A percentile compares a stretch with the other conserved stretches of the same genome.
Conservation (phyloP, 805 yeast species). For the Nakazawaea ishiwadae region DNA sequence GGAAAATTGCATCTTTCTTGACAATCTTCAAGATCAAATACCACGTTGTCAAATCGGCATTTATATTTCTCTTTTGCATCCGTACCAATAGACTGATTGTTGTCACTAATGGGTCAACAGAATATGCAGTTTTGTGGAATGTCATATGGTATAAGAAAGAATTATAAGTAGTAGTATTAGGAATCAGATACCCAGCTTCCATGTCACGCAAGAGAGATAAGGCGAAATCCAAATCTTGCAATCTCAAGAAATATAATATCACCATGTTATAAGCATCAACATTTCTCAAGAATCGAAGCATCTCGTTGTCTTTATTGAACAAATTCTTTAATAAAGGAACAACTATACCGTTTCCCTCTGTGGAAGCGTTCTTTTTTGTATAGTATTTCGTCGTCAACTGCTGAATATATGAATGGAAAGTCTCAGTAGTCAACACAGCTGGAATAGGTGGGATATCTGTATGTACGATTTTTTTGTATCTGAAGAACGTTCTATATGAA, state of each 20-base stretch:
- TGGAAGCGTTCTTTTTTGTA: slow-evolving; percentile 28
- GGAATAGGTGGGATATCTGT: slow-evolving; percentile 7
- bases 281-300: slow-evolving; percentile 25
- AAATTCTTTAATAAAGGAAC: slow-evolving; percentile 26
- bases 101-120: slow-evolving; percentile 12
- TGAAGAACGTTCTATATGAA: not conserved
- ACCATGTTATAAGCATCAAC: slow-evolving; percentile 30
- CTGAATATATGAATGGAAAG: slow-evolving; percentile 7
- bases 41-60: slow-evolving; percentile 35
- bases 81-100: slow-evolving; percentile 24
- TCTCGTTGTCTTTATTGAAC: slow-evolving; percentile 33
- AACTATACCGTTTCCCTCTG: slow-evolving; percentile 3
- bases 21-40: slow-evolving; percentile 20
- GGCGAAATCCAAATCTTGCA: slow-evolving; percentile 35
- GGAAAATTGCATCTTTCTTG: slow-evolving; percentile 25
- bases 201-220: slow-evolving; percentile 36
- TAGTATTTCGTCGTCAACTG: slow-evolving; percentile 5
- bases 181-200: slow-evolving; percentile 26
- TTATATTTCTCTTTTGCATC: slow-evolving; percentile 24
- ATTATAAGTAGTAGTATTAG: slow-evolving; percentile 35
- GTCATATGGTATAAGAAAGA: slow-evolving; percentile 26
- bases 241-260: slow-evolving; percentile 32
- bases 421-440: not conserved
- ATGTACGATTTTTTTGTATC: not conserved
- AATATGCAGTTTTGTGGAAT: slow-evolving; percentile 16